Base-by-base conservation (phyloP, 345 rosid species). In the Syzygium aqueum region DNA sequence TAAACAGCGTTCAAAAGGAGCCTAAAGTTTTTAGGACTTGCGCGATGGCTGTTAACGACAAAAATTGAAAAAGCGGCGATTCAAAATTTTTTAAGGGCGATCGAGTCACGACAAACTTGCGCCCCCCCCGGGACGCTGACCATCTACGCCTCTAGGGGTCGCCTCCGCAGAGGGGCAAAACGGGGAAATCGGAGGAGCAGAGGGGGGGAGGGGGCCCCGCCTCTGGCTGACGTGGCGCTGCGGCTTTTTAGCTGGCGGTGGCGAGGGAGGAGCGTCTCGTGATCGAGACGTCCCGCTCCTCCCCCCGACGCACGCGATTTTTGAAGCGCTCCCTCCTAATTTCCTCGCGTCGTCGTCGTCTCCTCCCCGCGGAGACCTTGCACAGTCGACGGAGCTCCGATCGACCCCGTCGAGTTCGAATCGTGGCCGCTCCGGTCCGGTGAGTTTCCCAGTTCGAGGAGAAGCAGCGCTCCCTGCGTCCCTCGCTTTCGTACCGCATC, bases 1-100 rank as follows among this genome's bases (percentile, higher is more conserved):
- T 5, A n/a, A n/a, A 3, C 80, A 17, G 23, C 33, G 25, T 67
- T 22, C 0, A 21, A 16, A 33, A 30, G 3, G 78, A 3, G 3
- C 30, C 43, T 61, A 16, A 67, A 30, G 7, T 33, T 17, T 33
- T 17, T 33, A 4, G 78, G 78, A 30, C 3, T 40, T 1, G 78
- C 9, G 17, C 7, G 0, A 0, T 11, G 3, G 46, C 9, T 7
- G 4, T 30, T 30, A 22, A 19, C 49, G 46, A 11, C 0, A 9
- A 33, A 4, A 33, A 57, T 50, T 19, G n/a, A n/a, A 8, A 73
- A 73, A 37, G 49, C 49, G 19, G 14, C 80, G 2, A 19, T 73
- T 73, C 80, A 73, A 73, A 73, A n/a, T n/a, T 73, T 73, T 59
- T 33, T 1, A 19, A 19, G 23, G 23, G 46, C 80, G 11, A 73